Base-by-base conservation (phyloP, 176 grass and related monocot genomes). In the Oryza officinalis region DNA sequence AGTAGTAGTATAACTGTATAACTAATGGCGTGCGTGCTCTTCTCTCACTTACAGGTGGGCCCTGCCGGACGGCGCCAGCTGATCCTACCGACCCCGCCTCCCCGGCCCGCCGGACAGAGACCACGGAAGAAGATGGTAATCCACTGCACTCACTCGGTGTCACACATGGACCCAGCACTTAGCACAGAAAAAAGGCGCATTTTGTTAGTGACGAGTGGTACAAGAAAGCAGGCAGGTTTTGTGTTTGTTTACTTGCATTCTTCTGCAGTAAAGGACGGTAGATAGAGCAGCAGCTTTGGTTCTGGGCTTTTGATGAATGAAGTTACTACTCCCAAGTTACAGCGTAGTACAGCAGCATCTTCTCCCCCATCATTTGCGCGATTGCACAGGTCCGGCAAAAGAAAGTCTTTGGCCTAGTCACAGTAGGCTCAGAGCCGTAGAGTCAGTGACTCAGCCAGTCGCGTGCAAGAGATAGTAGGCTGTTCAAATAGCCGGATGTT, bases 121-220 rank as follows among this genome's bases (percentile, higher is more conserved):
- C 27, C 90, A 15, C 71, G 86, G 67, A 92, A 92, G 74, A 92
- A 92, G 40, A 89, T 92, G 87, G 90, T 92, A 63, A 82, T 33
- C 72, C 6, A 13, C 40, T 84, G 30, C 67, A 11, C 72, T 17
- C 13, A 6, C 23, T 41, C 25, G 2, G 5, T 33, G 35, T 3
- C n/a, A 23, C 17, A 1, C n/a, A 47, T 26, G 23, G 23, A 8
- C 61, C 15, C 76, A 13, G 1, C 13, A 28, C 3, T 40, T 12
- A 32, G 78, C 30, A n/a, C 32, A 10, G 17, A 10, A 30, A 9
- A 64, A 54, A n/a, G 8, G 37, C 73, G 50, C 32, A 44, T 61
- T 61, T 61, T 61, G 57, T 68, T 81, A 26, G 44, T 40, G 27
- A 27, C 47, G 18, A 57, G 8, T 61, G n/a, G 57, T 61, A 30